Evolutionary conservation across 2,329 filamentous ascomycete genomes (phyloP).

Genomic region (Ceratocystis ficicola): DNA sequence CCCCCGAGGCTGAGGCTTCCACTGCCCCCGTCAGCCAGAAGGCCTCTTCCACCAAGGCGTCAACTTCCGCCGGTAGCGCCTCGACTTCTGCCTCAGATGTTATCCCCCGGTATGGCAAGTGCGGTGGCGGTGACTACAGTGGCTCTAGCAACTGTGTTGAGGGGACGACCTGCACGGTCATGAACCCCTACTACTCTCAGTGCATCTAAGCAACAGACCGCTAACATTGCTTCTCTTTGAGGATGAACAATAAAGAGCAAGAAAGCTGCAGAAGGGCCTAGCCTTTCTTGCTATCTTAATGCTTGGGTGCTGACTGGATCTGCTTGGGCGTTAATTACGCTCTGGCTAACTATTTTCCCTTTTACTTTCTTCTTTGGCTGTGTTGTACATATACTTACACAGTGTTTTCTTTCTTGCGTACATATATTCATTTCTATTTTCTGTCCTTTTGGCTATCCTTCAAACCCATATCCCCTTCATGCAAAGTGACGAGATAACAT

Average conservation of each 20-base stretch:
- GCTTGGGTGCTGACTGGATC: background rate
- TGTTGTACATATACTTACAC: background rate
- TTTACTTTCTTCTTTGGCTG: background rate
- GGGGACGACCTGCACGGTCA: background rate
- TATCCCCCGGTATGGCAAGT: background rate
- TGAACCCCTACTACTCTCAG: conserved; percentile 6
- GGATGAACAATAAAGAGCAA: background rate
- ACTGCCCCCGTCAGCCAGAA: too few species aligned
- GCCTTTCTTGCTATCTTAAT: background rate
- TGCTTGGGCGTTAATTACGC: background rate
- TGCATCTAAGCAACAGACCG: background rate
- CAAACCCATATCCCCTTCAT: background rate
- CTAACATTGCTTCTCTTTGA: background rate
- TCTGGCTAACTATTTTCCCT: background rate
- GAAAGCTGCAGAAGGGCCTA: background rate
- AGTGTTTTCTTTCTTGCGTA: background rate
- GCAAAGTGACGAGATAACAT: background rate
- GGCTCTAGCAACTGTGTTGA: background rate
- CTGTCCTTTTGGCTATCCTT: background rate
- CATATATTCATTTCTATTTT: background rate
- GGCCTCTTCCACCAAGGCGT: background rate
- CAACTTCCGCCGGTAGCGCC: background rate
- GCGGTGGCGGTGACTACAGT: background rate
- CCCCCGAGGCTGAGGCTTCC: background rate
- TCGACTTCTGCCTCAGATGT: background rate